phyloP scores from a whole-genome alignment of 768 basidiomycete species.

The Psilocybe cyanescens region DNA sequence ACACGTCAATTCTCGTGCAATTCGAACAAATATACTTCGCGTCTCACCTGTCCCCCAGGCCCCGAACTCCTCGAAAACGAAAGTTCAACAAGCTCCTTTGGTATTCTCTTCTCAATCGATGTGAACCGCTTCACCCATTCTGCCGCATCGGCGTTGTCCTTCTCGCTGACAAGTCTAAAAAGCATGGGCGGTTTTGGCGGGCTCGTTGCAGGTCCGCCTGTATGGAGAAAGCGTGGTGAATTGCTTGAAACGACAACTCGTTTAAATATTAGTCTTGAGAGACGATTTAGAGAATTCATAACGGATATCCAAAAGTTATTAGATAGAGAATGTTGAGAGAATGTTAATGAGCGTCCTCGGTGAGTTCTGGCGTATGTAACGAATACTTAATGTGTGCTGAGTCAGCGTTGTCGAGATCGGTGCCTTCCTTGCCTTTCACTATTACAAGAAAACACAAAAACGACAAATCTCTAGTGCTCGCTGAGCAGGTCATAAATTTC shows the following conservation, averaged over 20 bases:
- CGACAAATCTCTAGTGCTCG: too few species aligned
- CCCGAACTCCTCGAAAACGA: conserved; percentile 81
- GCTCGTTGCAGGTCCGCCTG: background rate
- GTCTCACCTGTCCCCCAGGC: conserved; percentile 78
- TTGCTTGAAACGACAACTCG: background rate
- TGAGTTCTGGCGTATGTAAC: too few species aligned
- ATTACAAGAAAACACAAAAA: too few species aligned
- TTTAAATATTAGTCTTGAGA: background rate
- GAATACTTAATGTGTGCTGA: too few species aligned
- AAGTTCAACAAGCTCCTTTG: conserved; percentile 58
- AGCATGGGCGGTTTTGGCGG: conserved; percentile 47
- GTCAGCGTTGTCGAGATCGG: too few species aligned
- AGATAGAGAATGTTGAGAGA: too few species aligned
- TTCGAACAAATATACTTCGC: background rate
- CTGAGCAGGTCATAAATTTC: too few species aligned
- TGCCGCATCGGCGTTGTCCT: conserved; percentile 44
- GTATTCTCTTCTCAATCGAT: conserved; percentile 36
- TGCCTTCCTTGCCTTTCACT: too few species aligned
- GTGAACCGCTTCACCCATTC: conserved; percentile 57
- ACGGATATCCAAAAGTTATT: too few species aligned
- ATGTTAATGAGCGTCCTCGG: too few species aligned
- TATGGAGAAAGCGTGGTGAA: background rate
- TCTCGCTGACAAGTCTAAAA: conserved; percentile 33
- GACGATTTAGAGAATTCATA: too few species aligned
- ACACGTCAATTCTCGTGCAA: background rate